Evolutionary conservation across 139 green algal genomes (phyloP).

Genomic region (Zygnema cylindricum): DNA sequence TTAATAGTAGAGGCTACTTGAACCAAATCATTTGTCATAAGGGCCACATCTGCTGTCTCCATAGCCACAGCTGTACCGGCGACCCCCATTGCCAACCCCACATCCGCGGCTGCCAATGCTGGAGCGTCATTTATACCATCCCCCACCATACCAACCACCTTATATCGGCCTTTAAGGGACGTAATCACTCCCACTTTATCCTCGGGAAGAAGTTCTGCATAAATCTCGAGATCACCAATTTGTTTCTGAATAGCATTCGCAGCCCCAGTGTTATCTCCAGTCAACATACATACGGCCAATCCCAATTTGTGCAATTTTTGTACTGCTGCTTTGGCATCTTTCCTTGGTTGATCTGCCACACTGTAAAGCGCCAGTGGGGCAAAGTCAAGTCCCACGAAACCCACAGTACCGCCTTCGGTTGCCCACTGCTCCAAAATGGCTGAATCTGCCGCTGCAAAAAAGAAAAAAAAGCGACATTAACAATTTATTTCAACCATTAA

Average conservation of each 20-base stretch:
- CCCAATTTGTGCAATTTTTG: slow-evolving; percentile 33
- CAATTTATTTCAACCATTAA: neutral
- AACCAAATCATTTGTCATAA: slow-evolving; percentile 76
- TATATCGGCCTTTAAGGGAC: slow-evolving; percentile 17
- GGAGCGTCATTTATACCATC: slow-evolving; percentile 79
- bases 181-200: slow-evolving; percentile 65
- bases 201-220: slow-evolving; percentile 54
- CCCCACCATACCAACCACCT: slow-evolving; percentile 65
- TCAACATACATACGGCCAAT: slow-evolving; percentile 68
- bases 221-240: slow-evolving; percentile 52
- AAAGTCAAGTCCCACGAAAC: slow-evolving; percentile 64
- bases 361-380: slow-evolving; percentile 31
- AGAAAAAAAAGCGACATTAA: neutral
- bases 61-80: slow-evolving; percentile 72
- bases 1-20: slow-evolving; percentile 62
- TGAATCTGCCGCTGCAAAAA: neutral
- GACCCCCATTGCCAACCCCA: slow-evolving; percentile 76
- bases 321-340: slow-evolving; percentile 53
- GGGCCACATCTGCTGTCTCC: slow-evolving; percentile 76
- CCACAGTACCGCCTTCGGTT: slow-evolving; percentile 46
- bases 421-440: slow-evolving; percentile 14
- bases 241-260: slow-evolving; percentile 61
- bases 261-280: slow-evolving; percentile 68
- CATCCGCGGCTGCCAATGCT: slow-evolving; percentile 63
- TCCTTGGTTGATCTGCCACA: slow-evolving; percentile 20